Percentiles rank a stretch among this genome's conserved stretches.
Conservation (phyloP, 768 basidiomycete genomes). For the Hemileccinum impolitum region DNA sequence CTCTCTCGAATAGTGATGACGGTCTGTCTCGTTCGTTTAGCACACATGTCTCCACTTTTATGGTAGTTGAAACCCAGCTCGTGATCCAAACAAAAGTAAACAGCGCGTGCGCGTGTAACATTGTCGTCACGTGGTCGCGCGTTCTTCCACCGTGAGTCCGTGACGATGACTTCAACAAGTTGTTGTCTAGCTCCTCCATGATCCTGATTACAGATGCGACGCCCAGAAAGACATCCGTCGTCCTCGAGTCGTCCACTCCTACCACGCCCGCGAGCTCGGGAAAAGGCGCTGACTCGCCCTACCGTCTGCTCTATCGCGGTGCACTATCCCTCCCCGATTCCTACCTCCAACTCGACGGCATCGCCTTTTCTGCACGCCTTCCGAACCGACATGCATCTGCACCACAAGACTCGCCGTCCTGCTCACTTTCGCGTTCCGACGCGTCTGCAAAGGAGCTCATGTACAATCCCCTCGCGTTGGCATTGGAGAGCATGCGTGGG, state of each 20-base stretch:
- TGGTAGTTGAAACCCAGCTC: no score
- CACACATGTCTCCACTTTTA: not conserved
- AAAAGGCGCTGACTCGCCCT: conserved; percentile 1
- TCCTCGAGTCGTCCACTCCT: not conserved
- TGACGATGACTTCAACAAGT: no score
- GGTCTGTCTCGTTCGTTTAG: not conserved
- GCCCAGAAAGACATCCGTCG: conserved; percentile 12
- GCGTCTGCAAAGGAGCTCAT: conserved; percentile 40
- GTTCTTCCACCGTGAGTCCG: no score
- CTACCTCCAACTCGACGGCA: conserved; percentile 64
- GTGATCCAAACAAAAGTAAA: conserved; percentile 11
- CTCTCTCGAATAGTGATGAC: not conserved
- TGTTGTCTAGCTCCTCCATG: not conserved
- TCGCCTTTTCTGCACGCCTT: conserved; percentile 60
- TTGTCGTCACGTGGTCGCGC: not conserved
- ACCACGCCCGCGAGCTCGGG: not conserved
- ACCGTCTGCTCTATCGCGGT: conserved; percentile 72
- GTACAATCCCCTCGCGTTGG: conserved; percentile 65
- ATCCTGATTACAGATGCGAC: conserved; percentile 17
- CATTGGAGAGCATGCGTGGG: conserved; percentile 79
- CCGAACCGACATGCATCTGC: conserved; percentile 31
- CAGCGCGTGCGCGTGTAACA: conserved; percentile 7
- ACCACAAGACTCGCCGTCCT: conserved; percentile 27
- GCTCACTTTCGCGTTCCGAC: conserved; percentile 23
- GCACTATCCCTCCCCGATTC: conserved; percentile 74